Evolutionary conservation across 768 basidiomycete genomes (phyloP), one percentile per base, ranked within the genome.

Genomic region (Pisolithus orientalis): DNA sequence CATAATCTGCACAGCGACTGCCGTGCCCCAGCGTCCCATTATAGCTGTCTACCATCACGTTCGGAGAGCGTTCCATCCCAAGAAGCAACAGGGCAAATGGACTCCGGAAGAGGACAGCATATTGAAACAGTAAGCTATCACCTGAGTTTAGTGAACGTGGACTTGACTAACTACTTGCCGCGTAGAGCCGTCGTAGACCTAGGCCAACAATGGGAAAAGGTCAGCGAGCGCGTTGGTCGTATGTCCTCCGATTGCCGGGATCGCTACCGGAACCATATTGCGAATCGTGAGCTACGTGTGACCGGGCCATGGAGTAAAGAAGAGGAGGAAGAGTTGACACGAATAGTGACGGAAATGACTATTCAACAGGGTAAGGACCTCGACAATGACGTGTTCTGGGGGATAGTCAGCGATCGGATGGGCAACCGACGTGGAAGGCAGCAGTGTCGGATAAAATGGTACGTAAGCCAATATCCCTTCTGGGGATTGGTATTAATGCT

Each of bases 401-500:
- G 82, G 14, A 75, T 76, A 49, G 87, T 93, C 38, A 84, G 83
- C 55, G 78, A 84, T 46, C 75, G 77, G 44, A 92, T 93, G 90
- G 86, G 83, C 38, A 80, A 82, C 24, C 84, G 67, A 45, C 78
- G 90, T 46, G 83, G 84, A 34, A 76, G 90, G 57, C 87, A 90
- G 60, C 90, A 93, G 65, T 92, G 90, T 71, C 78, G 90, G 45
- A 87, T 87, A 42, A 93, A 93, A 78, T 93, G 90, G 89, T 88
- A 53, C 50, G 68, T 39, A 9, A 9, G 29, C 32, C 8, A 2
- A 11, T 47, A 17, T 28, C 39, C 48, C 51, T 11, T 27, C 16
- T 13, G 28, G 38, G 14, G n/a, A 53, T 39, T 44, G 42, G 42
- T 16, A 9, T n/a, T 27, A 32, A 40, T 39, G 29, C 44, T 55